Evolutionary conservation across 2,329 filamentous ascomycete genomes (phyloP), one percentile per base, ranked within the genome.

Genomic region (Volutella citrinella): DNA sequence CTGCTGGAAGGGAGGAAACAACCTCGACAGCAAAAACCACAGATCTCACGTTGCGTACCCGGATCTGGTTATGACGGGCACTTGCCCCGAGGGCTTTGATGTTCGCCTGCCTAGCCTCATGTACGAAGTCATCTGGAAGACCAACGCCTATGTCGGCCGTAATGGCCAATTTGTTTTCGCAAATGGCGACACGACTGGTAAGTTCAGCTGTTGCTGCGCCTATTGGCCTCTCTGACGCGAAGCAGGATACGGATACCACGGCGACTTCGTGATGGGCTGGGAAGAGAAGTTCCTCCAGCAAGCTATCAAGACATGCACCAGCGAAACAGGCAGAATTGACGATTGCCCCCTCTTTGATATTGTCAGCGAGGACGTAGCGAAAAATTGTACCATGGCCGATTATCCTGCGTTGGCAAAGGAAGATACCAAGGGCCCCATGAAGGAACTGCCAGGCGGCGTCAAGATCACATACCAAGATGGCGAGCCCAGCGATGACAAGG

Each of bases 81-180:
- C 68, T 22, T 95, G 89, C 62, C 88, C 89, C 1, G 56, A 75
- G 3, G 80, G 71, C 8, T 89, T 79, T 55, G 73, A 80, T 10
- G 72, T 71, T 13, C 82, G 85, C 36, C 60, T 93, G 16, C 80
- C 84, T 3, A 82, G 82, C 42, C 71, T 96, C 29, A 83, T 95
- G 60, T 95, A 75, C 58, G 88, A 96, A 68, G 87, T 83, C 20
- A 94, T 95, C 59, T 95, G 81, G 77, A 68, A 82, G 55, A 93
- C 87, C 8, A 61, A 75, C 30, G 70, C 69, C 3, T 94, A 85
- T 60, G 65, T 64, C 18, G 74, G 72, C 36, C 63, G 74, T 15
- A 64, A 72, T 7, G 87, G 88, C 32, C 62, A 79, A 45, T 95
- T 94, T 53, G 70, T 89, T 30, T 64, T 94, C 31, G 69, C 87